A percentile compares a stretch with the other conserved stretches of the same genome.
phyloP scores from a whole-genome alignment of 768 basidiomycete genomes.

The Tricholoma hemisulphureum region DNA sequence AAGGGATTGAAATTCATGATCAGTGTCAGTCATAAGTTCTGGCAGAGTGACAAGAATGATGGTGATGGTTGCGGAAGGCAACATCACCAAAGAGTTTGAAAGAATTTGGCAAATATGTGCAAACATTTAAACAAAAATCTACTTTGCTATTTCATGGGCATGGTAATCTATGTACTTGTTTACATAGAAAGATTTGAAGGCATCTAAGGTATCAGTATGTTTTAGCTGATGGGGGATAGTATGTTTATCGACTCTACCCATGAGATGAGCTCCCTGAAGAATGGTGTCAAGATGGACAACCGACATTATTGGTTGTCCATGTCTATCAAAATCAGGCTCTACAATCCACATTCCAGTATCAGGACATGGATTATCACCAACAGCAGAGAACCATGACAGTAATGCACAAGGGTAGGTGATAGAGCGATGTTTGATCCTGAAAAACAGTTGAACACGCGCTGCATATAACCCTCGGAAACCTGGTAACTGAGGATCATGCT shows the following conservation, averaged over 20 bases:
- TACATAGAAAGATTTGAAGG: background rate
- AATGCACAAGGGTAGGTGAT: slow-evolving; percentile 2
- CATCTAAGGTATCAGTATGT: background rate
- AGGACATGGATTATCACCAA: background rate
- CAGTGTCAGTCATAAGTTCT: no score
- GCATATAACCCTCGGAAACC: slow-evolving; percentile 16
- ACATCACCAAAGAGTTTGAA: no score
- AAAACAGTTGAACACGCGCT: slow-evolving; percentile 21
- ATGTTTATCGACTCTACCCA: background rate
- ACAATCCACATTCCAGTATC: slow-evolving; percentile 32
- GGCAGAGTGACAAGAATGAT: no score
- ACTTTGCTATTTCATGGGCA: background rate
- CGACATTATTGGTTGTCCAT: slow-evolving; percentile 10
- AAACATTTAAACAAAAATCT: no score
- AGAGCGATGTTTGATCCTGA: slow-evolving; percentile 2
- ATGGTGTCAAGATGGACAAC: slow-evolving; percentile 32
- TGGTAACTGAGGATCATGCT: background rate
- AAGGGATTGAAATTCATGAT: no score
- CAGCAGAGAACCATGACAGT: background rate
- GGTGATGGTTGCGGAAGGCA: no score
- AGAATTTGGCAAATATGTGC: no score
- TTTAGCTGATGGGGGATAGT: background rate
- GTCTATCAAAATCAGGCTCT: slow-evolving; percentile 21
- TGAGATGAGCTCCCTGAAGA: slow-evolving; percentile 27
- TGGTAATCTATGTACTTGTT: background rate